These are phyloP conservation scores for Acanthamoeba sp. DNA, from an alignment of 208 protist genomes.

Conservation along the genomic window DNA sequence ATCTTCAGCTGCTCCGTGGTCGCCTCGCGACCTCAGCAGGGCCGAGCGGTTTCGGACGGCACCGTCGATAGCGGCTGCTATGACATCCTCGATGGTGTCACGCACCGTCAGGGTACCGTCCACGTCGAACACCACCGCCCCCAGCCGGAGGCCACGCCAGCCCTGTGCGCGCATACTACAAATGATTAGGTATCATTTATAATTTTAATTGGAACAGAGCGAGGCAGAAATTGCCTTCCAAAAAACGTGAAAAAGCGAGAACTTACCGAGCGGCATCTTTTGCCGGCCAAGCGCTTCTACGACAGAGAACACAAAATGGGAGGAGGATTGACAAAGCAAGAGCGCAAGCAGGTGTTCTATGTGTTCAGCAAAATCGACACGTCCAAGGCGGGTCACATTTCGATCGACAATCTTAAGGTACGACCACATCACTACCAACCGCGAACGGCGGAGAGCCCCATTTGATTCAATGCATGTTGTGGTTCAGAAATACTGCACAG, in stretches of 20 bases:
- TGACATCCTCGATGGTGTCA: slow-evolving; percentile 17
- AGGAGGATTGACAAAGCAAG: slow-evolving; percentile 33
- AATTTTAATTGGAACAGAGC: not conserved
- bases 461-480: not conserved
- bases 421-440: not conserved
- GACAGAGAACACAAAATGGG: slow-evolving; percentile 5
- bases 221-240: no score
- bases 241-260: no score
- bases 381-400: not conserved
- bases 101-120: not conserved
- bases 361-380: slow-evolving; percentile 60
- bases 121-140: not conserved
- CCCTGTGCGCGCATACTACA: not conserved
- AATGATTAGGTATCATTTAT: not conserved
- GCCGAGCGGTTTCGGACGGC: not conserved
- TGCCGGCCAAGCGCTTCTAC: not conserved
- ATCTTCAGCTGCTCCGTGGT: not conserved
- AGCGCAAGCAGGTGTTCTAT: slow-evolving; percentile 27
- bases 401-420: slow-evolving; percentile 56
- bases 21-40: no score
- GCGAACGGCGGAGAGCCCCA: not conserved
- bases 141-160: not conserved
- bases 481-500: not conserved
- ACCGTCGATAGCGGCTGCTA: not conserved
- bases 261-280: no score